A percentile compares a stretch with the other conserved stretches of the same genome.
Conservation (phyloP, 495 filamentous ascomycete genomes). For the Talaromyces wortmannii region DNA sequence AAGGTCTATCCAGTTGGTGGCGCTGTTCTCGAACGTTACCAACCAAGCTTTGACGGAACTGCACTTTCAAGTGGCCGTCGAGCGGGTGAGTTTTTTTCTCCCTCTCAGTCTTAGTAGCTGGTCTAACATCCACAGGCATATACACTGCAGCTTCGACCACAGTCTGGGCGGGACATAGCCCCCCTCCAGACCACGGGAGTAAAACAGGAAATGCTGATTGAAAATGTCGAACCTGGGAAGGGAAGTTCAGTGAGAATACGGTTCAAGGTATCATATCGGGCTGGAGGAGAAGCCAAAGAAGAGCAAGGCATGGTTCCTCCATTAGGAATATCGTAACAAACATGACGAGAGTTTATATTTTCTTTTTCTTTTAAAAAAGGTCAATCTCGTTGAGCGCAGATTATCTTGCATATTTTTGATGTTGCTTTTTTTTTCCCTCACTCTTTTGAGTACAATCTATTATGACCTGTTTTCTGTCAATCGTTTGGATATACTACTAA, state of each 20-base stretch:
- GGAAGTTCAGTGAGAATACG: conserved; percentile 77
- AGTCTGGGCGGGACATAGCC: conserved; percentile 67
- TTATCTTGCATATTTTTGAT: background rate
- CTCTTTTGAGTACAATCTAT: background rate
- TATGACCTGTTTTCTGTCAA: background rate
- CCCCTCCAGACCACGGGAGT: conserved; percentile 72
- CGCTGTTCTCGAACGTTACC: conserved; percentile 72
- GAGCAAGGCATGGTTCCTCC: conserved; percentile 89
- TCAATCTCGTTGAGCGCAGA: background rate
- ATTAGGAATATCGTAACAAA: conserved; percentile 59
- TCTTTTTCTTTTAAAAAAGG: no score
- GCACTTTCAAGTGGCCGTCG: conserved; percentile 87
- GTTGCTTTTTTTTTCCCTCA: background rate
- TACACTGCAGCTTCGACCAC: conserved; percentile 73
- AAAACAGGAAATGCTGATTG: conserved; percentile 73
- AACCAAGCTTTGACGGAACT: conserved; percentile 65
- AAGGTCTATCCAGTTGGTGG: conserved; percentile 49
- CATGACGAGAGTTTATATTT: background rate
- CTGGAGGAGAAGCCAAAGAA: conserved; percentile 56
- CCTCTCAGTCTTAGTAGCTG: background rate
- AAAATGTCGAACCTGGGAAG: conserved; percentile 62
- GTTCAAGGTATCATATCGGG: conserved; percentile 77
- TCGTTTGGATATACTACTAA: no score
- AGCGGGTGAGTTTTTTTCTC: conserved; percentile 57
- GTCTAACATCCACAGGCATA: conserved; percentile 51